phyloP scores from a whole-genome alignment of 1,284 basidiomycete genomes.

The Volvariella volvacea region DNA sequence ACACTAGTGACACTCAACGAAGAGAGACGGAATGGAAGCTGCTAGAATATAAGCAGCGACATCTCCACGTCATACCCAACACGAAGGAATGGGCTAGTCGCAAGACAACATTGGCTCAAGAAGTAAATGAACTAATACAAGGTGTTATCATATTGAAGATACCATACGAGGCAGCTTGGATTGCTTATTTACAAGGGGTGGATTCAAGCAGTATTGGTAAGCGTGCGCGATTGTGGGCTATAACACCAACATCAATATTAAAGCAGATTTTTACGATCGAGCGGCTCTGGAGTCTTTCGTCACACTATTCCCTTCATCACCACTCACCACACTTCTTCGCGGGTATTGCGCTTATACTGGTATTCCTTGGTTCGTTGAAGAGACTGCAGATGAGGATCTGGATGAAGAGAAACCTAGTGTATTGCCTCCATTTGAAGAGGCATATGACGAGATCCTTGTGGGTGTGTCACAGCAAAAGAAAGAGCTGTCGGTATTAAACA shows the following conservation, averaged over 20 bases:
- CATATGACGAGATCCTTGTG: constrained; percentile 50
- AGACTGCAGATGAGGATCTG: constrained; percentile 24
- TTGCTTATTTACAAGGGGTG: constrained; percentile 64
- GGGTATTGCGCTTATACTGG: constrained; percentile 65
- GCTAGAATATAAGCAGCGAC: constrained; percentile 52
- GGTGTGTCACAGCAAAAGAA: constrained; percentile 12
- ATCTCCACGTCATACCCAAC: constrained; percentile 47
- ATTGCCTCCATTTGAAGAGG: constrained; percentile 20
- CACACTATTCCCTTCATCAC: constrained; percentile 58
- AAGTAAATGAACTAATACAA: constrained; percentile 63
- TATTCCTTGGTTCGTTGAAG: constrained; percentile 36
- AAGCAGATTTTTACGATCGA: constrained; percentile 53
- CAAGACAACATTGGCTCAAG: constrained; percentile 48
- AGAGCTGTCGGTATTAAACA: not conserved
- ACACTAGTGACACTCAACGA: constrained; percentile 67
- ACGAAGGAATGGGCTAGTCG: constrained; percentile 31
- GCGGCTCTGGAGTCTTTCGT: constrained; percentile 60
- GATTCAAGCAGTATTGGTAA: constrained; percentile 4
- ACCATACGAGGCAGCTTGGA: constrained; percentile 79
- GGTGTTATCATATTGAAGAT: constrained; percentile 72
- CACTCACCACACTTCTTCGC: constrained; percentile 52
- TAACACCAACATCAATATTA: too few relatives aligned
- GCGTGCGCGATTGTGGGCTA: too few relatives aligned
- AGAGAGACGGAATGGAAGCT: constrained; percentile 67
- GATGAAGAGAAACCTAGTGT: constrained; percentile 22